A percentile compares a stretch with the other conserved stretches of the same genome.
phyloP scores from a whole-genome alignment of 1,284 basidiomycete species.

The Leccinum solheimii region DNA sequence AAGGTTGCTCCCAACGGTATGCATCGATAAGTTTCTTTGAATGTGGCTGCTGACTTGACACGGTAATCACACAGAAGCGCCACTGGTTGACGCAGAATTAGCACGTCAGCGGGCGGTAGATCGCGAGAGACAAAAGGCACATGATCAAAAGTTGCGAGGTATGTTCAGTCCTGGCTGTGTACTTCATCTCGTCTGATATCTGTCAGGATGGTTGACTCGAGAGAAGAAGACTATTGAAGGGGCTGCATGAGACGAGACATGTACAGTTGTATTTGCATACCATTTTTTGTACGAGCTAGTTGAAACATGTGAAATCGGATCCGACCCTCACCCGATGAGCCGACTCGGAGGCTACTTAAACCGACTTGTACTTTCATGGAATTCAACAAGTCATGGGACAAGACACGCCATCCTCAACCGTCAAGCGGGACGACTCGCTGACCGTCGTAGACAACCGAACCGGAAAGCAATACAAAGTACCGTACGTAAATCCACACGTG shows the following conservation, averaged over 20 bases:
- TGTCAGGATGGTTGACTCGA: conserved; percentile 42
- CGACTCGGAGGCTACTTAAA: neutral
- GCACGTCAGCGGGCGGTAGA: conserved; percentile 57
- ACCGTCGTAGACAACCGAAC: conserved; percentile 84
- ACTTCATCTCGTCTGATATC: conserved; percentile 2
- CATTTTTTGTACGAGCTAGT: neutral
- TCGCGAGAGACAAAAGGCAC: conserved; percentile 60
- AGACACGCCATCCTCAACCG: conserved; percentile 21
- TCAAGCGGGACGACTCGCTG: conserved; percentile 44
- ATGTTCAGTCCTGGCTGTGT: neutral
- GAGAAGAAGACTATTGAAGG: conserved; percentile 31
- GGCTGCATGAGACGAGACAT: conserved; percentile 6
- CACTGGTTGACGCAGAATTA: conserved; percentile 61
- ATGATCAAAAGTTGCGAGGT: conserved; percentile 78
- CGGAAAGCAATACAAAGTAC: conserved; percentile 72
- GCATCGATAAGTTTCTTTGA: conserved; percentile 5
- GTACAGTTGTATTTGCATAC: neutral
- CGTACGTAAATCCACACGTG: conserved; percentile 48
- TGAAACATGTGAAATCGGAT: conserved; percentile 21
- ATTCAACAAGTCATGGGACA: conserved; percentile 26
- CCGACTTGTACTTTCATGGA: neutral
- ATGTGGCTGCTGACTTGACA: neutral
- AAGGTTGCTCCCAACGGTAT: conserved; percentile 60
- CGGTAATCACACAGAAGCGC: conserved; percentile 46
- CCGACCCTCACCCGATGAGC: neutral